Evolutionary conservation across 176 grass and related monocot species (phyloP), one percentile per base, ranked within the genome.

Genomic region (Puya raimondii): DNA sequence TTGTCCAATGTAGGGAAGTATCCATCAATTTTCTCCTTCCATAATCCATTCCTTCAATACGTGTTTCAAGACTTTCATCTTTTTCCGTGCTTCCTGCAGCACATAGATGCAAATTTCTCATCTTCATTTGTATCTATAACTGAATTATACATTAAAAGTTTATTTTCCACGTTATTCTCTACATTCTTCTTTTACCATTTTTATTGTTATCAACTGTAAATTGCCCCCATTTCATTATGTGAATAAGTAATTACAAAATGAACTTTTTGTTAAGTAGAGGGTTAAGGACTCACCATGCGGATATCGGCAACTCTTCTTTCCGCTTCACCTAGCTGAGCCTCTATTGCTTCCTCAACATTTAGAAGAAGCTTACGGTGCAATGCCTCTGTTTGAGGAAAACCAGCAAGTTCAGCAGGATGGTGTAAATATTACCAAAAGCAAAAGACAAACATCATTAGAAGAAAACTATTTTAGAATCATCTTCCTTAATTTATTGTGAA

Each of bases 301-400:
- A 97, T 70, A 48, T 74, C 71, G 0, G 75, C 67, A 64, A 97
- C 89, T 76, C 82, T 92, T 50, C 29, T 70, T 76, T 92, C 94
- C 64, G 86, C 94, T 50, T 92, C 79, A 20, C 56, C 85, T 69
- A 97, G 68, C 63, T 90, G 84, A 82, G 76, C 59, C 8, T 70
- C 75, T 33, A 92, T 80, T 69, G 78, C 67, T 77, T 90, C 76
- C 74, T 97, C 84, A 1, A 84, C 86, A 80, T 86, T 75, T 68
- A 53, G 64, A 26, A 97, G 52, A 42, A 97, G 76, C 82, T 97
- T 87, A 71, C 85, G 77, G 72, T 97, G 94, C 50, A 80, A 78
- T 11, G 66, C 76, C 85, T 88, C 89, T 97, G 84, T 63, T 56
- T 50, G 69, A 75, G 53, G 8, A 75, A 63, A 2, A 23, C 51